Evolutionary conservation across 345 rosid species (phyloP), one percentile per base, ranked within the genome.

Genomic region (Salix brachista): DNA sequence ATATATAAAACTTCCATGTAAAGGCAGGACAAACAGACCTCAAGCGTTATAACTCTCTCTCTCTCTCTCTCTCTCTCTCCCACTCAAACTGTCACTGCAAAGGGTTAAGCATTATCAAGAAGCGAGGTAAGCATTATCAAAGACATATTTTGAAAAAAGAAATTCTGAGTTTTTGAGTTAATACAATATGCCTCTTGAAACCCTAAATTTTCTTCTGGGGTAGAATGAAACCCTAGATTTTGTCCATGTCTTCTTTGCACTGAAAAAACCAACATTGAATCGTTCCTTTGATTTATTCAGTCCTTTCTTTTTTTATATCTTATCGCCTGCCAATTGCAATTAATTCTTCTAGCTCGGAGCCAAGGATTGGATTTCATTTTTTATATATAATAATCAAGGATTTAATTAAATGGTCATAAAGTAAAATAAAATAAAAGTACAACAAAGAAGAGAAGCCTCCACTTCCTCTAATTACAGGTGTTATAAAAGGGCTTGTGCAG

Each of bases 11-110:
- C 69, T 81, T 83, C 77, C 79, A 81, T 79, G 56, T 66, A 65
- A 66, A 80, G 78, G 77, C 74, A 71, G 71, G 69, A 81, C 80
- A 80, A 73, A 73, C 81, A 72, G 52, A 17, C 64, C 74, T 75
- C 77, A 54, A 23, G 26, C 66, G 48, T 41, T 68, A 25, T 67
- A 69, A 66, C 83, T 52, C 60, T 21, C 32, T 19, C 39, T 26
- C 39, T 26, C 65, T 52, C 52, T 65, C 32, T 52, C 58, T 65
- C 32, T 65, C 58, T 19, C 37, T 5, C 60, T 68, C 50, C 28
- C 46, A 8, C 77, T 67, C 39, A 60, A 77, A 79, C 82, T 75
- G 79, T 75, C 78, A 60, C 73, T 50, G 48, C 48, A 37, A 12
- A 30, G 13, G 28, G 28, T 23, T 3, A 26, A 26, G 64, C 37